Base-by-base conservation (phyloP, 164 flowering plant genomes). In the Macadamia tetraphylla region DNA sequence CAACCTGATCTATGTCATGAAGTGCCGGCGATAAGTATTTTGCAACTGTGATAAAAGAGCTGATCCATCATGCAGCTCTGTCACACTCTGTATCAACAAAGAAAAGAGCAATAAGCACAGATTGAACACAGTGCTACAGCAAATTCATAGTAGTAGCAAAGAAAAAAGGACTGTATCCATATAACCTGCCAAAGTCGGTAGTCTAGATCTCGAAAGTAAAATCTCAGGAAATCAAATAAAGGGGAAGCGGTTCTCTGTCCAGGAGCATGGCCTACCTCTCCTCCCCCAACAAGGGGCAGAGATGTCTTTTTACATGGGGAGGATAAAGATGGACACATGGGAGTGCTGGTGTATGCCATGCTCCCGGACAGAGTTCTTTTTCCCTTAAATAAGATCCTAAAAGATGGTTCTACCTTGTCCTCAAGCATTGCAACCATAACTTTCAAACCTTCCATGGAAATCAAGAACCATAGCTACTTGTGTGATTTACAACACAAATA, bases 1-100 rank as follows among this genome's bases (percentile, higher is more conserved):
- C 97, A 12, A 92, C 92, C 73, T 91, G 87, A 78, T 94, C 99
- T 43, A 94, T 91, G 81, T 86, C 97, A 53, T 94, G 99, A 13
- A 86, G 87, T 11, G 95, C 83, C 6, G 97, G 99, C 1, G 97
- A 94, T 58, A 92, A 62, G 71, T 94, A 94, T 74, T 94, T 94
- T 13, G 97, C 99, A 1, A 94, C 97, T 5, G 99, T 94, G 9
- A 94, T 70, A 65, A 94, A 65, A 94, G 81, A 14, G 97, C 97
- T 10, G 97, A 94, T 58, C 99, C 97, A 70, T 94, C 97, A 43
- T 89, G 88, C 68, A 94, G 79, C 75, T 94, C 97, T 0, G 99
- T 94, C 1, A 94, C 99, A 79, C 96, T 92, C 99, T 94, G 90
- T 51, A 65, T 11, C 7, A 51, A 60, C 56, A 40, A 64, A 3